A percentile compares a stretch with the other conserved stretches of the same genome.
Conservation (phyloP, 2,329 filamentous ascomycete genomes). For the Chalara sp. region DNA sequence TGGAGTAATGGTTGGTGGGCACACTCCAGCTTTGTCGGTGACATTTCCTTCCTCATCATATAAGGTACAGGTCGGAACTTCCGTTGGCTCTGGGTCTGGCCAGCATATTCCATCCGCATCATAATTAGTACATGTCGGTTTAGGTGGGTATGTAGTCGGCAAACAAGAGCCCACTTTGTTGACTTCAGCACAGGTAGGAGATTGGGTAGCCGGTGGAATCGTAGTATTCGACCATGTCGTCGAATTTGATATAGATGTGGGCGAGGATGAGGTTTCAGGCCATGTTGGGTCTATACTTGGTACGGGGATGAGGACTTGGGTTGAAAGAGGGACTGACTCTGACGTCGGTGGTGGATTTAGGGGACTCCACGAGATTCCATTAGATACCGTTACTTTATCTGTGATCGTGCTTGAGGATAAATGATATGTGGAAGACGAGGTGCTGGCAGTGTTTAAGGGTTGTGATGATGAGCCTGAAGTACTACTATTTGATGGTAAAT, state of each 20-base stretch:
- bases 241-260: neutral
- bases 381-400: no score
- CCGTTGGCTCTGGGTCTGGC: neutral
- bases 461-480: no score
- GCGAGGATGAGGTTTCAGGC: no score
- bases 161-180: neutral
- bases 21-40: neutral
- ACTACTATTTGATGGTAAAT: no score
- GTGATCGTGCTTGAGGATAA: no score
- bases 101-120: neutral
- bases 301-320: no score
- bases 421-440: no score
- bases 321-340: no score
- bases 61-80: neutral
- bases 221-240: neutral
- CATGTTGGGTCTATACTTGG: no score
- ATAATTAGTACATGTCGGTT: neutral
- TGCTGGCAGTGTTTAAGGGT: no score
- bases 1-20: neutral
- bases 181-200: neutral
- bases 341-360: no score
- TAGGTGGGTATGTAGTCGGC: neutral
- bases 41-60: neutral
- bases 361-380: no score
- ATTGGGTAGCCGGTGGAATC: neutral